These are phyloP conservation scores for Sordaria brevicollis DNA, from an alignment of 495 filamentous ascomycete species.

Conservation along the genomic window DNA sequence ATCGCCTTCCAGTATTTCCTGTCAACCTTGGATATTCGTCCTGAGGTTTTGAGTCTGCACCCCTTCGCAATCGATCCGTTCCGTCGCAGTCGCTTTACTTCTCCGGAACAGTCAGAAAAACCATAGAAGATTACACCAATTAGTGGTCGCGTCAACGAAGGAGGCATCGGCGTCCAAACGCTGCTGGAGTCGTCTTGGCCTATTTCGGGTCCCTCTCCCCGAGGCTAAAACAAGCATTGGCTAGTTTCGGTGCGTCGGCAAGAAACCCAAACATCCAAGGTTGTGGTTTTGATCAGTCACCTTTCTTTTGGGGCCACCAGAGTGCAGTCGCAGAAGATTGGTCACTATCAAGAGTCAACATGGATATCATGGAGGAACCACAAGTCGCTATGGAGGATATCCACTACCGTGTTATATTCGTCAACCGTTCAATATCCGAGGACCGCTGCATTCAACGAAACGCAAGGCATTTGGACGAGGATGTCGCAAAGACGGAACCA, in stretches of 20 bases:
- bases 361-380: neutral
- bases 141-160: neutral
- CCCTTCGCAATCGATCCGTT: neutral
- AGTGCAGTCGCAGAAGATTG: constrained; percentile 32
- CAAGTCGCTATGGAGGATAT: constrained; percentile 49
- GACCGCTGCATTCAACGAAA: constrained; percentile 33
- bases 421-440: constrained; percentile 60
- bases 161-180: neutral
- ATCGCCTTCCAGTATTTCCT: neutral
- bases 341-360: constrained; percentile 29
- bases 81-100: neutral
- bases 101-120: neutral
- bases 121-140: neutral
- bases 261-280: neutral
- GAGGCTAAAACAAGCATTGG: neutral
- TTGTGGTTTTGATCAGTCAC: neutral
- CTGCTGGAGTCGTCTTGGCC: neutral
- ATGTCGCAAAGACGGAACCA: constrained; percentile 15
- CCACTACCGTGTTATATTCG: constrained; percentile 72
- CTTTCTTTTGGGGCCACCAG: neutral
- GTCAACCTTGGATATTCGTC: neutral
- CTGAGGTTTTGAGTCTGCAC: neutral
- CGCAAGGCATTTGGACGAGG: neutral
- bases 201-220: neutral
- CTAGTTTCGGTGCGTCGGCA: neutral